Evolutionary conservation across 495 filamentous ascomycete species (phyloP).

Genomic region (Annulohypoxylon maeteangense): DNA sequence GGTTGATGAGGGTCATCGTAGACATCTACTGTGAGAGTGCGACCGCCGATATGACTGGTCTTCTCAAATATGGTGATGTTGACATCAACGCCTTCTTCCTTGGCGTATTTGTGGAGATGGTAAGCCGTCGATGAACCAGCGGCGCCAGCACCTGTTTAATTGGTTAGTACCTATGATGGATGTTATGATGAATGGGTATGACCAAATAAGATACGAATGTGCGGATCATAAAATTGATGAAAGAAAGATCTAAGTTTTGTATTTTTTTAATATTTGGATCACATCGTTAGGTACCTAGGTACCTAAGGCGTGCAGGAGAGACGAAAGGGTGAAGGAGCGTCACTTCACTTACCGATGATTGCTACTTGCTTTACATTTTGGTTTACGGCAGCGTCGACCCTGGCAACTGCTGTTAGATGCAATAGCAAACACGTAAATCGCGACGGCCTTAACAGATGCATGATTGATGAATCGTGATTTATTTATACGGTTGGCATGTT

Average conservation of each 20-base stretch:
- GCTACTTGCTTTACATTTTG: slow-evolving; percentile 52
- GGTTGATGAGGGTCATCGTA: slow-evolving; percentile 75
- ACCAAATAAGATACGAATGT: too few relatives aligned
- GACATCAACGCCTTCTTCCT: slow-evolving; percentile 59
- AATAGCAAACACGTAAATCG: slow-evolving; percentile 9
- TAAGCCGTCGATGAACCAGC: slow-evolving; percentile 90
- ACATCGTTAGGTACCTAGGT: too few relatives aligned
- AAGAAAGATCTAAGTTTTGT: too few relatives aligned
- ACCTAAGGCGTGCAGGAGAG: not conserved
- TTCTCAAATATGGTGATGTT: slow-evolving; percentile 93
- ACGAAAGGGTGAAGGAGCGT: not conserved
- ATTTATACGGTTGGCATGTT: slow-evolving; percentile 19
- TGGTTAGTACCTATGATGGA: slow-evolving; percentile 26
- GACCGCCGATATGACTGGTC: slow-evolving; percentile 81
- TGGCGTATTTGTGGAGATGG: slow-evolving; percentile 76
- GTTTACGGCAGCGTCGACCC: not conserved
- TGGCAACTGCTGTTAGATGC: not conserved
- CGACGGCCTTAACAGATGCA: slow-evolving; percentile 16
- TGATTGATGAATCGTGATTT: not conserved
- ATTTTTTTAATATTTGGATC: too few relatives aligned
- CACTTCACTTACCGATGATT: slow-evolving; percentile 56
- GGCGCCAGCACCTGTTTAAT: slow-evolving; percentile 81
- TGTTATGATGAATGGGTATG: not conserved
- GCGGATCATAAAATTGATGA: too few relatives aligned
- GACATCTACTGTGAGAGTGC: slow-evolving; percentile 87